These are phyloP conservation scores for Aspergillus egyptiacus DNA, from an alignment of 495 filamentous ascomycete species.

Conservation along the genomic window DNA sequence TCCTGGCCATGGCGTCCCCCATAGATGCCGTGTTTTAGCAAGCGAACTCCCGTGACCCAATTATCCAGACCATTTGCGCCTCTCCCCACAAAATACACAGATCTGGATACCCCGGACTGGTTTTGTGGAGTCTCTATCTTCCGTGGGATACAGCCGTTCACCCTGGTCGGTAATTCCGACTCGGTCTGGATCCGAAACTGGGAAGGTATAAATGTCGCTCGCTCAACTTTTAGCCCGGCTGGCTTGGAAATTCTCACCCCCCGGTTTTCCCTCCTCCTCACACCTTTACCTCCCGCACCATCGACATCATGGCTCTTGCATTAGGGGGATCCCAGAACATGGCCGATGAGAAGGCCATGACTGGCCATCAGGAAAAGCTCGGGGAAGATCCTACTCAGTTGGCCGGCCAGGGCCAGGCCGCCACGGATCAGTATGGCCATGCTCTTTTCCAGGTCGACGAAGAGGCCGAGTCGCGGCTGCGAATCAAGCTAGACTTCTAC, in stretches of 20 bases:
- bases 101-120: not conserved
- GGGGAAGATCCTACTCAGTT: not conserved
- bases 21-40: not conserved
- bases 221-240: not conserved
- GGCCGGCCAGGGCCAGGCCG: conserved; percentile 53
- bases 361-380: conserved; percentile 9
- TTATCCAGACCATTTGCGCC: not conserved
- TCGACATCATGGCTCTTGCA: not conserved
- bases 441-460: conserved; percentile 54
- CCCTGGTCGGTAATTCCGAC: not conserved
- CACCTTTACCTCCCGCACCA: not conserved
- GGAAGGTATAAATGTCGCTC: not conserved
- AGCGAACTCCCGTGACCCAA: not conserved
- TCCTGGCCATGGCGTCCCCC: no score
- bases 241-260: not conserved
- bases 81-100: not conserved
- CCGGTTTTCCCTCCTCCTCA: not conserved
- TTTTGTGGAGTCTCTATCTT: not conserved
- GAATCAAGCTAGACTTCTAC: conserved; percentile 42
- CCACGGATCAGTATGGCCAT: conserved; percentile 56
- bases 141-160: not conserved
- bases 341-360: conserved; percentile 22
- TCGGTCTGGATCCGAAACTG: not conserved
- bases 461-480: conserved; percentile 48
- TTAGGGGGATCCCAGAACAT: not conserved